Conservation (phyloP, 371 early-diverging fungal species). For the Mortierella sp. region DNA sequence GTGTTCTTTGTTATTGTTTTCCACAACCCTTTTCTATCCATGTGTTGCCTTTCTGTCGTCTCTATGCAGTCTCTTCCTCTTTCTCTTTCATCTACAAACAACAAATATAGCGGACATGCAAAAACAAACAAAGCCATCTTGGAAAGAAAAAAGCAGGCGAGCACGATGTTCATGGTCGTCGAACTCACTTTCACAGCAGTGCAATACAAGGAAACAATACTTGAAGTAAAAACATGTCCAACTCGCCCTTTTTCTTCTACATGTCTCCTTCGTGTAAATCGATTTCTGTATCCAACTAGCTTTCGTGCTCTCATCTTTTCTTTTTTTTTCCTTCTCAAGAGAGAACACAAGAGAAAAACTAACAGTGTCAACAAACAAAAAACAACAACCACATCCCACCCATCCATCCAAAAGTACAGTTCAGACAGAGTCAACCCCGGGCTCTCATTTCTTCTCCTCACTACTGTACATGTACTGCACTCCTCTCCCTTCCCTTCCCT, state of each 20-base stretch:
- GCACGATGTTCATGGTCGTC: neutral
- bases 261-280: neutral
- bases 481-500: neutral
- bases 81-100: neutral
- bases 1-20: neutral
- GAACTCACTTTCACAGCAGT: neutral
- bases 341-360: neutral
- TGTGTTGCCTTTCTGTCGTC: no score
- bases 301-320: neutral
- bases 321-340: neutral
- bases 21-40: neutral
- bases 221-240: neutral
- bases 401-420: neutral
- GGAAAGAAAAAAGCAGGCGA: neutral
- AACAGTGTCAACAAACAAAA: neutral
- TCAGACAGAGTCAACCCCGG: no score
- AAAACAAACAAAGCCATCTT: conserved; percentile 5
- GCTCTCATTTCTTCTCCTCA: neutral
- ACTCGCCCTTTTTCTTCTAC: neutral
- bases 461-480: neutral
- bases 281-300: neutral
- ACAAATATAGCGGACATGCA: neutral
- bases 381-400: neutral
- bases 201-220: neutral
- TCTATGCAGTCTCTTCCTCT: neutral